phyloP scores from a whole-genome alignment of 2,329 filamentous ascomycete genomes.

The Pseudocercospora musae region DNA sequence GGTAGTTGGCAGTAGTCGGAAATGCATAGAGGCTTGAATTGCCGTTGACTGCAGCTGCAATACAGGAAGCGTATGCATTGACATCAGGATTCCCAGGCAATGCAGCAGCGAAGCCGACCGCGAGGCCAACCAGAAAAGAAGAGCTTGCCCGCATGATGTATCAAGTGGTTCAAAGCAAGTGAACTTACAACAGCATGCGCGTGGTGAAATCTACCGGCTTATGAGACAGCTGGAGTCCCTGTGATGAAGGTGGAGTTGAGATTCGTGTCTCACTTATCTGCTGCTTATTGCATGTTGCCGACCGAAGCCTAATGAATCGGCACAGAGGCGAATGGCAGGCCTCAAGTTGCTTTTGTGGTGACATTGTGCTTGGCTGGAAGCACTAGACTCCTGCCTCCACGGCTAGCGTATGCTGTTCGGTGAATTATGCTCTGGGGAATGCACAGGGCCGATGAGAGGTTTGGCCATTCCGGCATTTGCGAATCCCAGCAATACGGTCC shows the following conservation, averaged over 20 bases:
- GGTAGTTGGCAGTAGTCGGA: constrained; percentile 6
- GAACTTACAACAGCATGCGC: neutral
- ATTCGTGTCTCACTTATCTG: neutral
- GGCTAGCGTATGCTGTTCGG: neutral
- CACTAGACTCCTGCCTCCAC: neutral
- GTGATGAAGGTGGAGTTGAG: neutral
- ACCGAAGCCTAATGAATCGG: neutral
- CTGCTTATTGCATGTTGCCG: neutral
- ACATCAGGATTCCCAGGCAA: neutral
- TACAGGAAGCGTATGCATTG: constrained; percentile 4
- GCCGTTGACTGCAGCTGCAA: constrained; percentile 10
- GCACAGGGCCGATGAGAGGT: neutral
- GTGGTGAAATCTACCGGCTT: neutral
- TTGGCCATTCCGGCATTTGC: neutral
- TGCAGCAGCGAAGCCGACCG: constrained; percentile 1
- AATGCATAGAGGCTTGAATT: constrained; percentile 9
- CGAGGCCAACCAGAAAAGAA: neutral
- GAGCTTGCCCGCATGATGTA: neutral
- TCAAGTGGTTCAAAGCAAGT: neutral
- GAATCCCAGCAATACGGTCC: neutral
- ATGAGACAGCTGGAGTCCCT: neutral
- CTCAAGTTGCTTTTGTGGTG: neutral
- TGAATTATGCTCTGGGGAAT: neutral
- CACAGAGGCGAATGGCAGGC: neutral
- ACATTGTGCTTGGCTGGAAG: neutral